Conservation (phyloP, 805 yeast species). For the Candida boidinii region DNA sequence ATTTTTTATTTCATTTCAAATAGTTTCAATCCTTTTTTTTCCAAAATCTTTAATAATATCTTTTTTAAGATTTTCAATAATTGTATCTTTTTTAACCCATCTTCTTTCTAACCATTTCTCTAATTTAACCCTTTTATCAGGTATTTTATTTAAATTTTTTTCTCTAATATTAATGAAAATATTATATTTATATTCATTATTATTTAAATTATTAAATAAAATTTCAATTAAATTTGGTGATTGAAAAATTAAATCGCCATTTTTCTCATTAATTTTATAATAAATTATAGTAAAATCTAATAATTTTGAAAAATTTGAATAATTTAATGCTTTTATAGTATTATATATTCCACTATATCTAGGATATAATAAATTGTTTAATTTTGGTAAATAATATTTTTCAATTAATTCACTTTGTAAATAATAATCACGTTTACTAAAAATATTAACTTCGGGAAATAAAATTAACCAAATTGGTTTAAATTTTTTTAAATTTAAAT, state of each 20-base stretch:
- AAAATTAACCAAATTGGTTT: conserved; percentile 70
- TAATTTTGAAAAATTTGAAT: conserved; percentile 32
- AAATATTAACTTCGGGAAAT: conserved; percentile 82
- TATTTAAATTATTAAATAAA: conserved; percentile 24
- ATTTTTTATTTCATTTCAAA: too few species aligned
- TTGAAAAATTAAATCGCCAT: conserved; percentile 15
- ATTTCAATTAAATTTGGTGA: conserved; percentile 30
- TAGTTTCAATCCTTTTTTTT: too few species aligned
- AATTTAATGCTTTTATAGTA: conserved; percentile 33
- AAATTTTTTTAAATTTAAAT: too few species aligned
- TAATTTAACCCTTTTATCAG: conserved; percentile 42
- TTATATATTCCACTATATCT: conserved; percentile 55
- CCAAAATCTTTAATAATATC: conserved; percentile 5
- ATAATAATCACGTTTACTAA: conserved; percentile 37
- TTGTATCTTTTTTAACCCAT: conserved; percentile 65
- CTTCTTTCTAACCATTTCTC: conserved; percentile 70
- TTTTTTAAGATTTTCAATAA: conserved; percentile 30
- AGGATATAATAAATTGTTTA: conserved; percentile 66
- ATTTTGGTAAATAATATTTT: conserved; percentile 50
- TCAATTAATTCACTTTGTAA: conserved; percentile 48
- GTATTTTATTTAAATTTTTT: conserved; percentile 37
- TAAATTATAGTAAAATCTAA: conserved; percentile 53
- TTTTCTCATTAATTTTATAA: conserved; percentile 10
- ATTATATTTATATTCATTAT: conserved; percentile 16
- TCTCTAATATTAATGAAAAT: conserved; percentile 41